Evolutionary conservation across 2,329 filamentous ascomycete genomes (phyloP).

Genomic region (Gaeumannomyces tritici): DNA sequence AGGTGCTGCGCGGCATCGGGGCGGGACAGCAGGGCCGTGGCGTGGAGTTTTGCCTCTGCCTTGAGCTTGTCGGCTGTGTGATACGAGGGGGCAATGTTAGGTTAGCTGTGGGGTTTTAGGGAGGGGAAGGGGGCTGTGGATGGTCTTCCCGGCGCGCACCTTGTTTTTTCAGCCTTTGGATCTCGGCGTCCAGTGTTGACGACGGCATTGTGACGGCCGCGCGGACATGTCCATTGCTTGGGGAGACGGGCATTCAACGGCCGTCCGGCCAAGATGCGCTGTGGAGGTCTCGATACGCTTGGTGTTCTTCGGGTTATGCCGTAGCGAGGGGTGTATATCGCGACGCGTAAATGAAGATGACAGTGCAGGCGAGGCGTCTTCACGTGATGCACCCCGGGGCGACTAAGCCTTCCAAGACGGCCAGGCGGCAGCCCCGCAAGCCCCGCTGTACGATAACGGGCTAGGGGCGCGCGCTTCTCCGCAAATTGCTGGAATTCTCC

Average conservation of each 20-base stretch:
- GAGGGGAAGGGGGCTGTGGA: too few species aligned
- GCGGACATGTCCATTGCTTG: neutral
- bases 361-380: too few species aligned
- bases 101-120: neutral
- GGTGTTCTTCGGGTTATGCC: too few species aligned
- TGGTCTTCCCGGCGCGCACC: slow-evolving; percentile 19
- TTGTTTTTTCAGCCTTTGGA: slow-evolving; percentile 30
- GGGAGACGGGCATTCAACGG: neutral
- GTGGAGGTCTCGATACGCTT: too few species aligned
- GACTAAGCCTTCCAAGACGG: too few species aligned
- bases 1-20: slow-evolving; percentile 6
- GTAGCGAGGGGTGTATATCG: too few species aligned
- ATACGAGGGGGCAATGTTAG: slow-evolving; percentile 15
- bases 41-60: slow-evolving; percentile 11
- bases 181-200: slow-evolving; percentile 29
- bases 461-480: too few species aligned
- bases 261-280: neutral
- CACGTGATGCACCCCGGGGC: too few species aligned
- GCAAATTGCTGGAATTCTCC: too few species aligned
- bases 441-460: neutral
- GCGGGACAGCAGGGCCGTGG: slow-evolving; percentile 9
- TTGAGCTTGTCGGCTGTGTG: slow-evolving; percentile 12
- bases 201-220: neutral
- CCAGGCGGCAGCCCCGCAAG: too few species aligned
- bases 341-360: too few species aligned